These are phyloP conservation scores for Naumovozyma castellii DNA, from an alignment of 805 yeast species.

Conservation along the genomic window DNA sequence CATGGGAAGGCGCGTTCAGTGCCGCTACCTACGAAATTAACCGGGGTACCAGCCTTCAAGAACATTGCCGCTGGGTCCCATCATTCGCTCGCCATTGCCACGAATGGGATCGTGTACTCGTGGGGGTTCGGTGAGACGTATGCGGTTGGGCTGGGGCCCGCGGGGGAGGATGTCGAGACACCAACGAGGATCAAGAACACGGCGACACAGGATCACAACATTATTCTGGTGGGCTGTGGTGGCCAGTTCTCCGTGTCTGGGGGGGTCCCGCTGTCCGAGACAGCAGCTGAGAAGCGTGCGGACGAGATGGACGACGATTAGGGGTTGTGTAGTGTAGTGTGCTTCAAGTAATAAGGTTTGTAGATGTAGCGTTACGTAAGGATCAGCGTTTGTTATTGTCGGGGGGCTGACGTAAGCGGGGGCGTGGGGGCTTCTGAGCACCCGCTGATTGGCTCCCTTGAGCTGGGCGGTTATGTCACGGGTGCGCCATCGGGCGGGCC, in stretches of 20 bases:
- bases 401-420: no score
- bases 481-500: background rate
- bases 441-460: no score
- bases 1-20: conserved; percentile 76
- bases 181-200: conserved; percentile 91
- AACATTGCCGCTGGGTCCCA: conserved; percentile 79
- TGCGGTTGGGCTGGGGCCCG: conserved; percentile 89
- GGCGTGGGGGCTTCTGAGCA: no score
- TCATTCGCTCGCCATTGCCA: conserved; percentile 79
- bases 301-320: conserved; percentile 43
- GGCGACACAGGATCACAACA: conserved; percentile 75
- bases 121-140: conserved; percentile 99
- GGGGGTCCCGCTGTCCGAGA: conserved; percentile 43
- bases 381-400: no score
- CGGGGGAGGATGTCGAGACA: conserved; percentile 71
- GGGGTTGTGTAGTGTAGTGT: no score
- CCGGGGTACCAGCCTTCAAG: conserved; percentile 47
- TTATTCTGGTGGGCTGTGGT: conserved; percentile 76
- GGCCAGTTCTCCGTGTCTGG: conserved; percentile 93
- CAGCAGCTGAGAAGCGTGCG: conserved; percentile 36
- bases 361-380: no score
- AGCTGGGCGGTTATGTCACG: background rate
- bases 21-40: conserved; percentile 71
- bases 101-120: conserved; percentile 76
- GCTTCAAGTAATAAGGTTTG: no score